These are phyloP conservation scores for Hortiboletus flavorubellus DNA, from an alignment of 768 basidiomycete species.

Conservation along the genomic window DNA sequence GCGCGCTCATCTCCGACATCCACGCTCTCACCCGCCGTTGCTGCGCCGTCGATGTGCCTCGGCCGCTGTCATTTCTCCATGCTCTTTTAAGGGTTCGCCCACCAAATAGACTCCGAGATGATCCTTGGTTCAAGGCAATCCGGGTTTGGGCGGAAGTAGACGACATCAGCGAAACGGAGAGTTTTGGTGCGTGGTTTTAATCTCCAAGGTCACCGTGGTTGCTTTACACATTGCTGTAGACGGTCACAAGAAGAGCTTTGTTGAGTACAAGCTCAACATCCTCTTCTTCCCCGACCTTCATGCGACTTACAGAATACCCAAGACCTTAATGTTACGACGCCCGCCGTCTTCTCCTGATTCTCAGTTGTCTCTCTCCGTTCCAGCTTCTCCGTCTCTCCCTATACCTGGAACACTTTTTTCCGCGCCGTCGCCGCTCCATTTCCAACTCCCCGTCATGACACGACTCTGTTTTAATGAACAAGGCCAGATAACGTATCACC, in stretches of 20 bases:
- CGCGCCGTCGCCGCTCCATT: slow-evolving; percentile 68
- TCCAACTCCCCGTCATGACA: slow-evolving; percentile 68
- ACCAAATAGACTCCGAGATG: slow-evolving; percentile 23
- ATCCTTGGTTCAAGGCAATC: slow-evolving; percentile 57
- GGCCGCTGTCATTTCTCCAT: slow-evolving; percentile 57
- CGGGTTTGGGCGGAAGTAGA: slow-evolving; percentile 73
- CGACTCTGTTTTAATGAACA: slow-evolving; percentile 78
- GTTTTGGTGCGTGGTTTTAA: slow-evolving; percentile 53
- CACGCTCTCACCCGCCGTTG: slow-evolving; percentile 58
- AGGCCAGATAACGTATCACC: slow-evolving; percentile 74
- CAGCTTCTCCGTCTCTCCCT: slow-evolving; percentile 47
- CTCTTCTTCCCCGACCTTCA: slow-evolving; percentile 73
- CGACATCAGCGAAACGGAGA: slow-evolving; percentile 75
- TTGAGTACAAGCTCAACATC: slow-evolving; percentile 78
- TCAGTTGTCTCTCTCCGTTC: slow-evolving; percentile 24
- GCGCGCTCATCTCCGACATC: slow-evolving; percentile 69
- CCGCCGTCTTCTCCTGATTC: slow-evolving; percentile 33
- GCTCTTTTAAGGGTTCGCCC: slow-evolving; percentile 47
- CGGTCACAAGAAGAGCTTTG: slow-evolving; percentile 67
- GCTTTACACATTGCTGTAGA: slow-evolving; percentile 40
- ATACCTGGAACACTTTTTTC: slow-evolving; percentile 57
- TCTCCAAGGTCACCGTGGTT: neutral
- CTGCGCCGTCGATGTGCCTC: slow-evolving; percentile 63
- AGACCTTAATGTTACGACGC: slow-evolving; percentile 36
- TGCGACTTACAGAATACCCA: slow-evolving; percentile 38